Evolutionary conservation across 129 eudicot genomes (phyloP).

Genomic region (Tagetes patula): DNA sequence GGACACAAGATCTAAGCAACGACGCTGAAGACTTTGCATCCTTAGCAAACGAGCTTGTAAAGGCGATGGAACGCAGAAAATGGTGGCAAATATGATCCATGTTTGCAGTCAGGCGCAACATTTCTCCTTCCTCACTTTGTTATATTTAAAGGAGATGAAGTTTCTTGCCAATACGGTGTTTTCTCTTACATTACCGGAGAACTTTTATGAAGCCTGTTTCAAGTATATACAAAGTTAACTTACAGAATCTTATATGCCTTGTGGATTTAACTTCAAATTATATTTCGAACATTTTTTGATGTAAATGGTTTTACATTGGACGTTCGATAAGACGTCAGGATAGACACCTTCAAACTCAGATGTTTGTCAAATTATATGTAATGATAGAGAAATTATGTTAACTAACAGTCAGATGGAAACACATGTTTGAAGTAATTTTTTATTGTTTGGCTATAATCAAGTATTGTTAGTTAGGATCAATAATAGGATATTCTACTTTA

Average conservation of each 20-base stretch:
- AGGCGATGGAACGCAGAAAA: conserved; percentile 75
- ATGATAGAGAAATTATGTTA: too few relatives aligned
- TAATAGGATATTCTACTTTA: background rate
- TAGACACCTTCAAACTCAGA: background rate
- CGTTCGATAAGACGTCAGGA: background rate
- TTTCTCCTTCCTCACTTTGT: background rate
- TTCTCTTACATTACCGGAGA: conserved; percentile 7
- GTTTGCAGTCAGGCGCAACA: background rate
- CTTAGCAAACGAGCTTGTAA: conserved; percentile 94
- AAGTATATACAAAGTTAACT: conserved; percentile 18
- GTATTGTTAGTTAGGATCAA: too few relatives aligned
- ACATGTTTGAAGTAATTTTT: background rate
- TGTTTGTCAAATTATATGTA: background rate
- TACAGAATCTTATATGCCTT: background rate
- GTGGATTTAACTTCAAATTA: background rate
- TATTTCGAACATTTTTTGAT: background rate
- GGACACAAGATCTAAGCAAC: conserved; percentile 70
- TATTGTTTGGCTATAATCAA: background rate
- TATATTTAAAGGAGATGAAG: background rate
- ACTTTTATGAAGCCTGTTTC: conserved; percentile 16
- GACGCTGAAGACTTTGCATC: conserved; percentile 97
- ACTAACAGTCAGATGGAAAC: background rate
- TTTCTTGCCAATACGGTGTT: background rate
- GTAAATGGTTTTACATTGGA: background rate
- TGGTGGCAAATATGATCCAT: conserved; percentile 81